Evolutionary conservation across 2,329 filamentous ascomycete species (phyloP), one percentile per base, ranked within the genome.

Genomic region (Aspergillus sp.): DNA sequence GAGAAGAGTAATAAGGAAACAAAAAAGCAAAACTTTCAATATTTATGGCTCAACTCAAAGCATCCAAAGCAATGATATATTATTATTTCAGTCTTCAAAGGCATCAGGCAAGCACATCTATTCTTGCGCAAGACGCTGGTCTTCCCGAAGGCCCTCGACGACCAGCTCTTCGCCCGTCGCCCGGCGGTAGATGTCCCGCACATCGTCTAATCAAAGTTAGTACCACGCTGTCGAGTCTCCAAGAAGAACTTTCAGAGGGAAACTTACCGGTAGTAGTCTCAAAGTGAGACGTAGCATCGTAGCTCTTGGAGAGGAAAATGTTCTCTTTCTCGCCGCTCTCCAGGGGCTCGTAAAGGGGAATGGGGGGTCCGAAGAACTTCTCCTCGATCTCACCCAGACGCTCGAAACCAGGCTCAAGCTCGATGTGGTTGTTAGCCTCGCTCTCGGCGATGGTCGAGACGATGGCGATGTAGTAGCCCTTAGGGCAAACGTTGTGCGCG

Each of bases 401-500:
- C 73, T 97, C 92, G 67, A 98, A 88, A 72, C 94, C 95, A 31
- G 93, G 88, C 79, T 95, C 87, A 49, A 99, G 88, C 82, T 99
- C 95, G 59, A 97, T 83, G 79, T 99, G 95, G 80, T 96, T 93
- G 85, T 99, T 98, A 65, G 91, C 88, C 62, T 88, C 82, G 49
- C 88, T 89, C 83, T 99, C 96, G 65, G 95, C 92, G 73, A 99
- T 97, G 61, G 95, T 99, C 52, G 92, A 96, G 66, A 99, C 94
- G 62, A 98, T 99, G 70, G 95, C 95, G 69, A 99, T 92, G 84
- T 96, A 99, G 86, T 97, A 98, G 62, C 94, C 94, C 85, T 96
- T 96, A 71, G 96, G 95, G 82, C 94, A 98, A 69, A 99, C 96
- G 71, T 96, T 98, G 83, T 99, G 96, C 42, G 93, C 91, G 45